Percentiles rank a stretch among this genome's conserved stretches.
phyloP scores from a whole-genome alignment of 148 eudicot genomes.

The Heliamphora exappendiculata region DNA sequence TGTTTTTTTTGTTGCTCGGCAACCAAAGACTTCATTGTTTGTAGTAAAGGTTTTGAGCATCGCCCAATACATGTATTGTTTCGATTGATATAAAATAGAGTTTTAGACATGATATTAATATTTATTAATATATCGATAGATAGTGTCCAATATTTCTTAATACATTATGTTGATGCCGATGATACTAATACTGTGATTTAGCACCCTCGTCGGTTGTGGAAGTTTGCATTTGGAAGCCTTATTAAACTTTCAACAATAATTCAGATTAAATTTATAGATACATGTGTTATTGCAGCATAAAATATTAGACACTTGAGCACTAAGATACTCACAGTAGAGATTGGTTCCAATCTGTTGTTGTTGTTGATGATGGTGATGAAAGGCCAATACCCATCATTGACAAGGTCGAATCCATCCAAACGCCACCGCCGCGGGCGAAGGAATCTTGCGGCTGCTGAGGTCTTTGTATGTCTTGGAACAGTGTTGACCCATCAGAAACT shows the following conservation, averaged over 20 bases:
- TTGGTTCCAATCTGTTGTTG: constrained; percentile 48
- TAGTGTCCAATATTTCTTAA: too few species aligned
- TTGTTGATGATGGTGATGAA: constrained; percentile 37
- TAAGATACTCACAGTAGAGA: constrained; percentile 42
- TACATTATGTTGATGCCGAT: too few species aligned
- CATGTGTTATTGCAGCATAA: constrained; percentile 1
- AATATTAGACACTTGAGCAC: neutral
- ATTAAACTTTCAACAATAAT: neutral
- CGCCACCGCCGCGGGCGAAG: neutral
- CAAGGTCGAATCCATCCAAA: constrained; percentile 29
- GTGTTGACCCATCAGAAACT: constrained; percentile 21
- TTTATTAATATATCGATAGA: too few species aligned
- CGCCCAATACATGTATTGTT: too few species aligned
- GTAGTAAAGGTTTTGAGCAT: too few species aligned
- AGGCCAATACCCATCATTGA: constrained; percentile 40
- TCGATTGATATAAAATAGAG: too few species aligned
- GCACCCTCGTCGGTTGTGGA: too few species aligned
- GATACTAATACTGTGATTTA: too few species aligned
- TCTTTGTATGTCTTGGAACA: constrained; percentile 18
- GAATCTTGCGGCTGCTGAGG: constrained; percentile 3
- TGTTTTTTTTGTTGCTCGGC: too few species aligned
- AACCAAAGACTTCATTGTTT: too few species aligned
- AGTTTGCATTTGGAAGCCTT: constrained; percentile 2
- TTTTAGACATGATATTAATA: too few species aligned
- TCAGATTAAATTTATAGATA: neutral